These are phyloP conservation scores for Verticillium alfalfae DNA, from an alignment of 2,329 filamentous ascomycete species.

Conservation along the genomic window DNA sequence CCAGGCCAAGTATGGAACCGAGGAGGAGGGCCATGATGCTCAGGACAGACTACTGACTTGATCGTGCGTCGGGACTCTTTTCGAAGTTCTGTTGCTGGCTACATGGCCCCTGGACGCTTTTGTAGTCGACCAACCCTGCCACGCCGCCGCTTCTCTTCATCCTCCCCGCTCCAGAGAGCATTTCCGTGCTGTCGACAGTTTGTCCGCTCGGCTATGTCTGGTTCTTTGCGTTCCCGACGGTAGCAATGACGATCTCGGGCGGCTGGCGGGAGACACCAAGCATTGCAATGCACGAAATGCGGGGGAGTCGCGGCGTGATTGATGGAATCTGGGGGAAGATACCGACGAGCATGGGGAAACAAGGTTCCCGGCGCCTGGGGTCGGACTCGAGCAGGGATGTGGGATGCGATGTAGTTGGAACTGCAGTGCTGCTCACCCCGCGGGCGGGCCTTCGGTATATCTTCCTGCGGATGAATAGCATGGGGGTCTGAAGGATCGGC, in stretches of 20 bases:
- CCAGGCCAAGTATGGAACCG: not conserved
- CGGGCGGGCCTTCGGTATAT: not conserved
- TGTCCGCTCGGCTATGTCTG: not conserved
- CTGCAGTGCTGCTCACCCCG: not conserved
- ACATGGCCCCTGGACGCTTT: not conserved
- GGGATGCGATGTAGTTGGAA: not conserved
- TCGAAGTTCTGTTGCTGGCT: not conserved
- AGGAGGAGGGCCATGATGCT: not conserved
- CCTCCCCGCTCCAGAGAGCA: not conserved
- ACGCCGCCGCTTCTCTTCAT: not conserved
- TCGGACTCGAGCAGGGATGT: not conserved
- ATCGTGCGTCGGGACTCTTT: not conserved
- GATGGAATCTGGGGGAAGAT: not conserved
- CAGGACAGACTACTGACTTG: not conserved
- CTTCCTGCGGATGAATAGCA: not conserved
- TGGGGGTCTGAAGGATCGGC: not conserved
- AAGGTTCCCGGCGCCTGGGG: not conserved
- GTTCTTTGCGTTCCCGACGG: not conserved
- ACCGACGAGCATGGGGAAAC: not conserved
- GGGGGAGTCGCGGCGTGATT: not conserved
- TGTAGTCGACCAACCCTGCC: not conserved
- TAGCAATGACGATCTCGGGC: not conserved
- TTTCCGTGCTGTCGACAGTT: not conserved
- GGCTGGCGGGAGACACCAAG: not conserved
- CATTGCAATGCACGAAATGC: not conserved